These are phyloP conservation scores for Botrytis sinoallii DNA, from an alignment of 2,329 filamentous ascomycete genomes.

Conservation along the genomic window DNA sequence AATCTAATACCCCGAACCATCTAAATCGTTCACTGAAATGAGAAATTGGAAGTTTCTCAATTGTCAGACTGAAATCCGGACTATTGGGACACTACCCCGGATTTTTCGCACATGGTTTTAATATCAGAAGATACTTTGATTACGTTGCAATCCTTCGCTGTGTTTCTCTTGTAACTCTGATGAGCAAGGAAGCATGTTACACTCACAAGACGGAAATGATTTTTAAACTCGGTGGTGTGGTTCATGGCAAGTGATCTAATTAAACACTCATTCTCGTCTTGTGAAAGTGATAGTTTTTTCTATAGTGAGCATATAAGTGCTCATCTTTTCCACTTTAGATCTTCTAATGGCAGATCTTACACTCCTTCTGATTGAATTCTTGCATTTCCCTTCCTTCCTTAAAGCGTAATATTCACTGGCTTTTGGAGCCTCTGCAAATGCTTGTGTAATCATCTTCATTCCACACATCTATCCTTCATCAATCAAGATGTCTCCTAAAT, in stretches of 20 bases:
- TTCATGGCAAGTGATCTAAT: slow-evolving; percentile 14
- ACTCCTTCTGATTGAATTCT: slow-evolving; percentile 7
- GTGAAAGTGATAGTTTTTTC: neutral
- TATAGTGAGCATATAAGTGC: slow-evolving; percentile 1
- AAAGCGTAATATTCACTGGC: neutral
- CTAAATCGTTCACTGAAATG: neutral
- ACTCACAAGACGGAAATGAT: neutral
- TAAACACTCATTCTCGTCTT: neutral
- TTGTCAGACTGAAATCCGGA: neutral
- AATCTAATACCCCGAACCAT: neutral
- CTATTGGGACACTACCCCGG: neutral
- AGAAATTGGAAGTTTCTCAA: neutral
- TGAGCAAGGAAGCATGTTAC: neutral
- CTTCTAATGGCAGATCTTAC: neutral
- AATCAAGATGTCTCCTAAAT: slow-evolving; percentile 2
- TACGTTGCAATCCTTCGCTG: neutral
- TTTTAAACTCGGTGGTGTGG: neutral
- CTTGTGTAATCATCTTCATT: slow-evolving; percentile 1
- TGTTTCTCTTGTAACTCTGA: neutral
- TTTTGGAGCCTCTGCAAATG: neutral
- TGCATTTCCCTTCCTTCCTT: slow-evolving; percentile 12
- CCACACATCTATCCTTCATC: neutral
- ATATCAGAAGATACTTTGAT: slow-evolving; percentile 15
- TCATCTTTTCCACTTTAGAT: neutral
- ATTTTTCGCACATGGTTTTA: slow-evolving; percentile 13